A percentile compares a stretch with the other conserved stretches of the same genome.
phyloP scores from a whole-genome alignment of 2,329 filamentous ascomycete species.

The Arthrinium phaeospermum region DNA sequence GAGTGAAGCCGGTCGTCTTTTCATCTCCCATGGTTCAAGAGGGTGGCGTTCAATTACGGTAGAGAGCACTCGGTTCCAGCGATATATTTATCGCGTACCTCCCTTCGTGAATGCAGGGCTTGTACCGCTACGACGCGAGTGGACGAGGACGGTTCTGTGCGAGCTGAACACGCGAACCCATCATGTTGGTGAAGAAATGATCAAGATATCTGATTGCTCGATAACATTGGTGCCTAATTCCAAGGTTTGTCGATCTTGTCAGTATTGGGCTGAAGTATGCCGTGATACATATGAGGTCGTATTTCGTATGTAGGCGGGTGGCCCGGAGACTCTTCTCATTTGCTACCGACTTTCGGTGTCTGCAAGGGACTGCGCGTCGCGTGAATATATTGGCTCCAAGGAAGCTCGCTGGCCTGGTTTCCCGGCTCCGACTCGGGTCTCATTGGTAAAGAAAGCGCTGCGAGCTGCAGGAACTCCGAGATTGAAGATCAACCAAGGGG shows the following conservation, averaged over 20 bases:
- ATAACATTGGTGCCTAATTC: background rate
- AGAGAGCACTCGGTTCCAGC: no score
- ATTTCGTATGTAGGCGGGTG: background rate
- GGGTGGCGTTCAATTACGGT: background rate
- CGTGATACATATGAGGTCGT: background rate
- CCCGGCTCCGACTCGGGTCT: background rate
- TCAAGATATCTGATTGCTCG: background rate
- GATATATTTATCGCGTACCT: background rate
- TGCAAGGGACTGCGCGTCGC: background rate
- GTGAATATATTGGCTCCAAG: background rate
- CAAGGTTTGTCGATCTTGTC: background rate
- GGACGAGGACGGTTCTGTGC: background rate
- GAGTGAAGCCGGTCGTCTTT: background rate
- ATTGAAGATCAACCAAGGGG: background rate
- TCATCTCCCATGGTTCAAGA: background rate
- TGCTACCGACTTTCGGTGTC: background rate
- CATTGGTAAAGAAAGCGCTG: background rate
- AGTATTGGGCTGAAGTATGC: background rate
- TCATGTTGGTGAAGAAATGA: background rate
- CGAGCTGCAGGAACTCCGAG: background rate
- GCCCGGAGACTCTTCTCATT: background rate
- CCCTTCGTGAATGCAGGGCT: background rate
- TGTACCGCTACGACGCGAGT: background rate
- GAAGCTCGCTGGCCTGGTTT: background rate
- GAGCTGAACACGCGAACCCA: background rate